Evolutionary conservation across 768 basidiomycete genomes (phyloP).

Genomic region (Chalciporus chontae): DNA sequence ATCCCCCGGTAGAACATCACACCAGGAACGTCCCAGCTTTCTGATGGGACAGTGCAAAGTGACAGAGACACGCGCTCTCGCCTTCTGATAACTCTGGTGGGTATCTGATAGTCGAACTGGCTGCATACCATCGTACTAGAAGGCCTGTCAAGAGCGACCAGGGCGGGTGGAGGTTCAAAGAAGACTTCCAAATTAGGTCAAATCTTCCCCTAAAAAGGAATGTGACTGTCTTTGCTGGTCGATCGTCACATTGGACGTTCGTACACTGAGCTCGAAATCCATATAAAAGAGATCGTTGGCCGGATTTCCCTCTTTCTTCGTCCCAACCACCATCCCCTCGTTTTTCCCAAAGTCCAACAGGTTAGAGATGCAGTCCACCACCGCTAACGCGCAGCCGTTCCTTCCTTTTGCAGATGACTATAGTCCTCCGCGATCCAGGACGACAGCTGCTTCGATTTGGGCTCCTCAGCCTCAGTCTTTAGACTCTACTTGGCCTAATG

Average conservation of each 20-base stretch:
- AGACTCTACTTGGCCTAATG: conserved; percentile 64
- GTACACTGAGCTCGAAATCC: conserved; percentile 23
- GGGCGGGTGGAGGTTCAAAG: conserved; percentile 25
- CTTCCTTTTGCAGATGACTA: conserved; percentile 37
- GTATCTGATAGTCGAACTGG: conserved; percentile 26
- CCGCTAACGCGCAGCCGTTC: conserved; percentile 23
- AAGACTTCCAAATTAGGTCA: conserved; percentile 28
- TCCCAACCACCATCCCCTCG: conserved; percentile 40
- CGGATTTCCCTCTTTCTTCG: conserved; percentile 37
- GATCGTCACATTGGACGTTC: conserved; percentile 31
- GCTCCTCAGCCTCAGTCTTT: conserved; percentile 74
- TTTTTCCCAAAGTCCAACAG: conserved; percentile 2
- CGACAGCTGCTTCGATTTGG: conserved; percentile 65
- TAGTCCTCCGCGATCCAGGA: conserved; percentile 39
- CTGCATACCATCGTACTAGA: conserved; percentile 15
- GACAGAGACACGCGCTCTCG: background rate
- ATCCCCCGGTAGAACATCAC: background rate
- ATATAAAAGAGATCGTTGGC: conserved; percentile 31
- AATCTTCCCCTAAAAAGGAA: conserved; percentile 32
- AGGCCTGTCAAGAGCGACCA: conserved; percentile 26
- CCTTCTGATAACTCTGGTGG: conserved; percentile 8
- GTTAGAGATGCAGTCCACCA: conserved; percentile 26
- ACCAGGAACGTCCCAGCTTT: background rate
- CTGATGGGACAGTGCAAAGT: background rate
- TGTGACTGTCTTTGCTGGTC: conserved; percentile 23